Evolutionary conservation across 1,139 yeast genomes (phyloP), one percentile per base, ranked within the genome.

Genomic region (Candida buenavistaensis): DNA sequence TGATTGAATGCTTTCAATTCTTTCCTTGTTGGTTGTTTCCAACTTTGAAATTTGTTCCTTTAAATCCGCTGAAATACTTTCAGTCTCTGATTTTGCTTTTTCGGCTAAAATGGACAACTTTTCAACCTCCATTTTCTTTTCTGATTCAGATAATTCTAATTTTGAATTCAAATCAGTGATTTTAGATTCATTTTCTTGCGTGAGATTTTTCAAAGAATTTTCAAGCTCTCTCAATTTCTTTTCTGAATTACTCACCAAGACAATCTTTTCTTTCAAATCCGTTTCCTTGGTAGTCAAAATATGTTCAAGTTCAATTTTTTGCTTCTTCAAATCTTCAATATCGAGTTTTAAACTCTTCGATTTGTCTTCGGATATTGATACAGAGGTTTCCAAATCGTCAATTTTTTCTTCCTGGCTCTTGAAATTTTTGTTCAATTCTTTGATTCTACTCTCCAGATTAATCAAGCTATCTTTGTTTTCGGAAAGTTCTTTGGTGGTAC

Each of bases 351-450:
- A 38, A 31, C 35, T 32, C 33, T 32, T 33, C 7, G 36, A 36
- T 25, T 41, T 34, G 14, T 33, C 36, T 22, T 39, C 33, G 31
- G 37, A 32, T n/a, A 23, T 35, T n/a, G 37, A 28, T 14, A 40
- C 30, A 10, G 33, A 23, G 8, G 36, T 32, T 15, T 39, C 38
- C 26, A 46, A 35, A 10, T 36, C 39, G 3, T 14, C 19, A 21
- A 39, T 32, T 21, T 38, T 37, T 5, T 12, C 13, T 15, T 25
- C 30, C 12, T 42, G 35, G 6, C 14, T 30, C 11, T 30, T 27
- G 21, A 40, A 14, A 9, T 36, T 26, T 9, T 23, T 23, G 16
- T 26, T 30, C 17, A 35, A 23, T 23, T 36, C 35, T 12, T 27
- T 34, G 12, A 35, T 30, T 12, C 32, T 30, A 6, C 26, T 26